Base-by-base conservation (phyloP, 1,139 yeast genomes). In the Pichia sp. region DNA sequence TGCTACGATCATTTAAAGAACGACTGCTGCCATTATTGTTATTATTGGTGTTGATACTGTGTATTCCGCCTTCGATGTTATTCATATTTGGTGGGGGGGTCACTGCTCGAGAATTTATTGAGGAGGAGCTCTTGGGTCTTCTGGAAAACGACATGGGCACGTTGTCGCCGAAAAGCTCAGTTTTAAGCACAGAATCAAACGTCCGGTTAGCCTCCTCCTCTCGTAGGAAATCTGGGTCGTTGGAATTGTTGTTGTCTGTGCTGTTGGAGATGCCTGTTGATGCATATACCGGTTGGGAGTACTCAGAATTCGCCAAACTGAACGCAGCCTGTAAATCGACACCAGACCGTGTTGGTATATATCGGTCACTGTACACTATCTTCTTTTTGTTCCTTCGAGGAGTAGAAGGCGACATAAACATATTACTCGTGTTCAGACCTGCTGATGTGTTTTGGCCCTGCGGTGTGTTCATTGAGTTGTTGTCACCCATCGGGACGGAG, bases 271-370 rank as follows among this genome's bases (percentile, higher is more conserved):
- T 45, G 29, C 38, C 54, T 7, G 51, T 26, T 0, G 56, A 43
- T 5, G 53, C 47, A 30, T 41, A 41, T 11, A 11, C 29, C 8
- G 45, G 23, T 26, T 48, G 8, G 11, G 55, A 50, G 31, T 56
- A 47, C 4, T 61, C 55, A 8, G 62, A 62, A 23, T 61, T 61
- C 3, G 82, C 75, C 63, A 88, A 71, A 66, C 88, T 77, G 76
- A 88, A 83, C 1, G 97, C 97, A 0, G 97, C 92, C 64, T 90
- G 95, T 15, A 92, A 73, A 64, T 90, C 95, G 43, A 90, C 81
- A 0, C 96, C 97, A 2, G 87, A 84, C 56, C 98, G 72, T 58
- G 81, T 83, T 7, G 98, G 98, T 45, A 93, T 88, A 69, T 84
- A 90, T 54, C 99, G 72, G 68, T 92, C 98, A 57, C 89, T 84